Conservation (phyloP, 2,329 filamentous ascomycete genomes). For the Hortaea sp. region DNA sequence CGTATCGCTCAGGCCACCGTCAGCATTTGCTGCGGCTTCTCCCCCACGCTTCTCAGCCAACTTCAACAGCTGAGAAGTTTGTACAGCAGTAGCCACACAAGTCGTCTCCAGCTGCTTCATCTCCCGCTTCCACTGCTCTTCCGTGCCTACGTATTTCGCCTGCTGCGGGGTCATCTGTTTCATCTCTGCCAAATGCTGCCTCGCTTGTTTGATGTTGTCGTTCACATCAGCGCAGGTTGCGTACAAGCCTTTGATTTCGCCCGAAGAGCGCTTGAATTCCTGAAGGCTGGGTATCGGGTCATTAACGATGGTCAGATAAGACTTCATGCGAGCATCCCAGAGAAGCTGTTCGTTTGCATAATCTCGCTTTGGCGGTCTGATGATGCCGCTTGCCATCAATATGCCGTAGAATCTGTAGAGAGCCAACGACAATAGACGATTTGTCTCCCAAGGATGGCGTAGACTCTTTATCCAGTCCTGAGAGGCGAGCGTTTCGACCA, state of each 20-base stretch:
- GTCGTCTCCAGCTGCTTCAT: conserved; percentile 25
- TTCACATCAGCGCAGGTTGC: conserved; percentile 9
- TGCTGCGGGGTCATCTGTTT: conserved; percentile 28
- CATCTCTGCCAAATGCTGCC: conserved; percentile 24
- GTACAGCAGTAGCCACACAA: conserved; percentile 22
- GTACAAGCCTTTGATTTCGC: not conserved
- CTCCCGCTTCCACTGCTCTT: conserved; percentile 25
- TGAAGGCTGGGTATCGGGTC: conserved; percentile 58
- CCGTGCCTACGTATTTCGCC: conserved; percentile 27
- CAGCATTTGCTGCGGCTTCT: not conserved
- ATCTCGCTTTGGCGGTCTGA: conserved; percentile 45
- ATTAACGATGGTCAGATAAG: conserved; percentile 59
- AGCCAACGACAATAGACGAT: conserved; percentile 21
- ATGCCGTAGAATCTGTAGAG: conserved; percentile 51
- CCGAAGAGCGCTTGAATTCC: conserved; percentile 40
- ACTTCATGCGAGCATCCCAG: conserved; percentile 79
- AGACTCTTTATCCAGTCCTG: conserved; percentile 20
- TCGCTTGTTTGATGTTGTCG: conserved; percentile 23
- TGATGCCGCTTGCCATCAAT: conserved; percentile 46
- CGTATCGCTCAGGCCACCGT: conserved; percentile 6
- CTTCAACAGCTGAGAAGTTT: conserved; percentile 13
- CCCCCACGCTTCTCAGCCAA: conserved; percentile 14
- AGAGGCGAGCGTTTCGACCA: conserved; percentile 8
- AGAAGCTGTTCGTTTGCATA: conserved; percentile 60
- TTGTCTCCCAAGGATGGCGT: conserved; percentile 19